These are phyloP conservation scores for Neurospora terricola DNA, from an alignment of 495 filamentous ascomycete species.

Conservation along the genomic window DNA sequence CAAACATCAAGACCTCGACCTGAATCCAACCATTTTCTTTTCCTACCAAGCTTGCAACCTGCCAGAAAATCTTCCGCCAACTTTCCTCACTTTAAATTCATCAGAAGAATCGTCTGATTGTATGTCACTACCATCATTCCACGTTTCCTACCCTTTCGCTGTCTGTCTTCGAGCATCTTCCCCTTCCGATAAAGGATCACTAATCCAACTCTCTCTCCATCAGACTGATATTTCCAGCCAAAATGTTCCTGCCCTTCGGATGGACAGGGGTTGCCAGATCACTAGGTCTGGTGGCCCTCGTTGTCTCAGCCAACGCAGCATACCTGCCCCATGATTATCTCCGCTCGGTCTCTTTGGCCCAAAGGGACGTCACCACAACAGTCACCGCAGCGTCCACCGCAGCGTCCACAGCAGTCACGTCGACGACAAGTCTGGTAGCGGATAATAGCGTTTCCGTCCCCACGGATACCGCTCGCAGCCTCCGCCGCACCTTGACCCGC, in stretches of 20 bases:
- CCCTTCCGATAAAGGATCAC: not conserved
- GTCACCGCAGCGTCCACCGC: not conserved
- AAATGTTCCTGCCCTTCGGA: not conserved
- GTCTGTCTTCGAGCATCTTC: not conserved
- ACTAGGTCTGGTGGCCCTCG: not conserved
- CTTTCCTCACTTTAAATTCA: not conserved
- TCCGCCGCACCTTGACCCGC: not conserved
- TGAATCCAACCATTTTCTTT: not conserved
- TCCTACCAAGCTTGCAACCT: not conserved
- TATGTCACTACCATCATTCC: not conserved
- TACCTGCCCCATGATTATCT: too few relatives aligned
- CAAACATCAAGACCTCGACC: not conserved
- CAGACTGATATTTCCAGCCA: not conserved
- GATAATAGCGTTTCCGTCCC: not conserved
- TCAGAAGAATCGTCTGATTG: not conserved
- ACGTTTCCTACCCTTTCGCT: not conserved
- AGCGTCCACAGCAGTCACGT: not conserved
- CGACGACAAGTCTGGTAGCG: not conserved
- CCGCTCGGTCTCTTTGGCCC: not conserved
- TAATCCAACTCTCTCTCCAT: not conserved
- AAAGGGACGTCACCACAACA: not conserved
- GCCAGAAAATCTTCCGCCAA: not conserved
- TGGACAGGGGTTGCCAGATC: not conserved
- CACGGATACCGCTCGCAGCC: not conserved
- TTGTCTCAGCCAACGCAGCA: not conserved